Conservation (phyloP, 2,329 filamentous ascomycete genomes). For the Exophiala aquamarina region DNA sequence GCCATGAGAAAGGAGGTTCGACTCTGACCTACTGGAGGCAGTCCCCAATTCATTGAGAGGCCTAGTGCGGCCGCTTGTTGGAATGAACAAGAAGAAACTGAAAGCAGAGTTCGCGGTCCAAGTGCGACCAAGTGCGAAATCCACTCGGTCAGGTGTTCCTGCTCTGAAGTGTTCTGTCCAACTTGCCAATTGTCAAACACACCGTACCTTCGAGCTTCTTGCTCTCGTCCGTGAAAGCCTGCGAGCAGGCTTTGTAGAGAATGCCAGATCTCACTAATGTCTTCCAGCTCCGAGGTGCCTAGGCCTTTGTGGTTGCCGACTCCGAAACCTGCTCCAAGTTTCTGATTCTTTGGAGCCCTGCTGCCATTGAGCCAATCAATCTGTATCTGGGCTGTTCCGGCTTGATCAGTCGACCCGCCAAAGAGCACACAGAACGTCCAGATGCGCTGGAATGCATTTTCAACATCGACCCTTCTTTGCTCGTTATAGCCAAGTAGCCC, state of each 20-base stretch:
- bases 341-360: slow-evolving; percentile 53
- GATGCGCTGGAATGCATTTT: slow-evolving; percentile 64
- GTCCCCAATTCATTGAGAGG: slow-evolving; percentile 56
- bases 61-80: slow-evolving; percentile 53
- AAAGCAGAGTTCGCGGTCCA: slow-evolving; percentile 56
- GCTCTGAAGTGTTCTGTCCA: slow-evolving; percentile 41
- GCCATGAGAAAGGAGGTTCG: slow-evolving; percentile 61
- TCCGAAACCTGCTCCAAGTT: slow-evolving; percentile 55
- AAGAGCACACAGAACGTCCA: slow-evolving; percentile 68
- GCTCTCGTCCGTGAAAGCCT: slow-evolving; percentile 54
- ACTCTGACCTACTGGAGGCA: slow-evolving; percentile 46
- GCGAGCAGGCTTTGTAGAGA: slow-evolving; percentile 58
- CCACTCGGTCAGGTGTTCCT: slow-evolving; percentile 61
- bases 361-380: slow-evolving; percentile 62
- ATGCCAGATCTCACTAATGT: slow-evolving; percentile 66
- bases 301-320: slow-evolving; percentile 57
- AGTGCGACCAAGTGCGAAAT: slow-evolving; percentile 59
- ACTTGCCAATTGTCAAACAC: slow-evolving; percentile 48
- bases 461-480: slow-evolving; percentile 51
- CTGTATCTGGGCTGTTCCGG: slow-evolving; percentile 60
- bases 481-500: slow-evolving; percentile 52
- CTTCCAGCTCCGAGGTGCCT: slow-evolving; percentile 57
- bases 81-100: slow-evolving; percentile 52
- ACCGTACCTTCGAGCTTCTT: slow-evolving; percentile 55
- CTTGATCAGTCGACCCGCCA: slow-evolving; percentile 52